These are phyloP conservation scores for Hymenoscyphus fructigenus DNA, from an alignment of 2,329 filamentous ascomycete genomes.

Conservation along the genomic window DNA sequence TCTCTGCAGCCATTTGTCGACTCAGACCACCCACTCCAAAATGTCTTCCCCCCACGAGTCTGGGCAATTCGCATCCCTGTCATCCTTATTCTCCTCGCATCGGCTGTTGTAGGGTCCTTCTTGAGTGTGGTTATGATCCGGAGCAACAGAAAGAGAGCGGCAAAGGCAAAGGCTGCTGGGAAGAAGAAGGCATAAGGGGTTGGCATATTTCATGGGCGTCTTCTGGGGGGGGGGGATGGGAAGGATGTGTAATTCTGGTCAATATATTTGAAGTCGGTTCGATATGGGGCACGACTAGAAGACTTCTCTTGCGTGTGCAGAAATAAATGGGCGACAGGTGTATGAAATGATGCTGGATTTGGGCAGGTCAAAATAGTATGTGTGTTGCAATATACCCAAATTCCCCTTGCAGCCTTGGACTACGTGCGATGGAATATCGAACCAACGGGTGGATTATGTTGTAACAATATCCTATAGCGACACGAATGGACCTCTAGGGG, in stretches of 20 bases:
- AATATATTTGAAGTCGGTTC: not conserved
- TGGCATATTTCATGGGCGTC: not conserved
- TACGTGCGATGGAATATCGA: not conserved
- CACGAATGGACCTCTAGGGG: not conserved
- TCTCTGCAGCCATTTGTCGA: conserved; percentile 86
- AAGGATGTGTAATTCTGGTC: conserved; percentile 3
- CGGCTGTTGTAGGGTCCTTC: conserved; percentile 93
- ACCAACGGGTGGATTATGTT: not conserved
- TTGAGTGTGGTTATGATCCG: conserved; percentile 97
- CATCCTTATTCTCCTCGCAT: conserved; percentile 88
- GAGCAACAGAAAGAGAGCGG: conserved; percentile 96
- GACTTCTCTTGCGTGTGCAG: not conserved
- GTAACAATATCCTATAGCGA: no score
- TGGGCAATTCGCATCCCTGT: conserved; percentile 99
- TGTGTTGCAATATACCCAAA: conserved; percentile 1
- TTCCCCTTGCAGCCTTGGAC: not conserved
- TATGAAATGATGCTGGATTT: not conserved
- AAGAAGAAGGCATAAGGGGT: conserved; percentile 77
- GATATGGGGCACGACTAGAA: not conserved
- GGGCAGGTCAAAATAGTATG: conserved; percentile 1
- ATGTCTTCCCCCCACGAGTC: conserved; percentile 92
- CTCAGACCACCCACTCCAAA: conserved; percentile 86
- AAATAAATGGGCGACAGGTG: not conserved
- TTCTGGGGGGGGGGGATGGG: not conserved
- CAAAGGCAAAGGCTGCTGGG: conserved; percentile 80